These are phyloP conservation scores for Aspergillus bridgeri DNA, from an alignment of 495 filamentous ascomycete genomes.

Conservation along the genomic window DNA sequence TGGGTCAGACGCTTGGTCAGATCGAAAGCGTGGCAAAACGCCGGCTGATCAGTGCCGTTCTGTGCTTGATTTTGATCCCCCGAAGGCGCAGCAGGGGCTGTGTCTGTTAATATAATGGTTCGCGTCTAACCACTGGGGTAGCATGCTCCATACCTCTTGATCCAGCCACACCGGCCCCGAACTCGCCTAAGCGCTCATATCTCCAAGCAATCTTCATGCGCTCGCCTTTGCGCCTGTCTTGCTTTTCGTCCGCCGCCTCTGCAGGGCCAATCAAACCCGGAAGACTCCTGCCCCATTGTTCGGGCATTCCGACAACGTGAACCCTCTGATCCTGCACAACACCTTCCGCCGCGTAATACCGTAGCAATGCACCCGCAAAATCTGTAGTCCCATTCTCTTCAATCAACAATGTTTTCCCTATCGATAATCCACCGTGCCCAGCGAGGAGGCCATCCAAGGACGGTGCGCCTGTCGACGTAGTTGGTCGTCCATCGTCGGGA, in stretches of 20 bases:
- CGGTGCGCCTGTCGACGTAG: slow-evolving; percentile 84
- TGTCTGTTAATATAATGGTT: slow-evolving; percentile 15
- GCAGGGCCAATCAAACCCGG: slow-evolving; percentile 63
- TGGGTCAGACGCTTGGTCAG: slow-evolving; percentile 76
- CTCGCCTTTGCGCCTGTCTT: slow-evolving; percentile 49
- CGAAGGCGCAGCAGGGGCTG: slow-evolving; percentile 24
- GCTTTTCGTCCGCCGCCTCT: slow-evolving; percentile 43
- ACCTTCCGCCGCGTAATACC: slow-evolving; percentile 91
- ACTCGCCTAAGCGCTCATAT: slow-evolving; percentile 80
- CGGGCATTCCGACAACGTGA: slow-evolving; percentile 75
- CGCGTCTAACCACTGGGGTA: slow-evolving; percentile 2
- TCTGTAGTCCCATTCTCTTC: slow-evolving; percentile 94
- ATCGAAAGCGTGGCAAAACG: slow-evolving; percentile 89
- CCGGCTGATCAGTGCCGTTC: slow-evolving; percentile 24
- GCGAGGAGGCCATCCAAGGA: slow-evolving; percentile 83
- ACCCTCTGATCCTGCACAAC: slow-evolving; percentile 87
- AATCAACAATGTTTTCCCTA: slow-evolving; percentile 78
- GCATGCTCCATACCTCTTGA: slow-evolving; percentile 47
- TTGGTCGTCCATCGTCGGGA: slow-evolving; percentile 79
- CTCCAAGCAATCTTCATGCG: slow-evolving; percentile 99
- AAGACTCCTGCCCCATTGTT: slow-evolving; percentile 77
- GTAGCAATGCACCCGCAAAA: slow-evolving; percentile 77
- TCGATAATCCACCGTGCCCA: slow-evolving; percentile 80
- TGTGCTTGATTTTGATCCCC: slow-evolving; percentile 26
- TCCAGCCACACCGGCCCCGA: slow-evolving; percentile 49